These are phyloP conservation scores for Suhomyces prunicola DNA, from an alignment of 805 yeast genomes.

Conservation along the genomic window DNA sequence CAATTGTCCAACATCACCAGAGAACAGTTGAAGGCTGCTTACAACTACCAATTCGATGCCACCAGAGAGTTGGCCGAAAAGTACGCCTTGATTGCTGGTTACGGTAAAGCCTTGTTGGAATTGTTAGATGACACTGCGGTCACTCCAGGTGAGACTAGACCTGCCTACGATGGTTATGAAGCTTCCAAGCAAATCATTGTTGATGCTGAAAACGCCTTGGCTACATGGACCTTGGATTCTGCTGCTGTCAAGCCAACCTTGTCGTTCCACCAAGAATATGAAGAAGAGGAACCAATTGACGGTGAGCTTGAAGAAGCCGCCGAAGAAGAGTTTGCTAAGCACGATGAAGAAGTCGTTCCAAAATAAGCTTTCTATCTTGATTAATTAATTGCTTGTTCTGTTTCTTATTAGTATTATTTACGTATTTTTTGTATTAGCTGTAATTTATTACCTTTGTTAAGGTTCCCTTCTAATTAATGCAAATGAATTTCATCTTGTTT, in stretches of 20 bases:
- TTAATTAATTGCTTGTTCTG: background rate
- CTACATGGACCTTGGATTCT: constrained; percentile 78
- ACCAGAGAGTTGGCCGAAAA: constrained; percentile 83
- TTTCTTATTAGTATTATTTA: background rate
- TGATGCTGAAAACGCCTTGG: constrained; percentile 80
- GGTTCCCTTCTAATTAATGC: background rate
- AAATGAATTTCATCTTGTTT: background rate
- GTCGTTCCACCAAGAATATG: constrained; percentile 62
- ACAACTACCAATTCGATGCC: constrained; percentile 81
- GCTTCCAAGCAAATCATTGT: constrained; percentile 84
- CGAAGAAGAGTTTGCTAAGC: constrained; percentile 54
- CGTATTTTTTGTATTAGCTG: background rate
- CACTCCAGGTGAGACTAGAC: constrained; percentile 90
- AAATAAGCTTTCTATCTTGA: background rate
- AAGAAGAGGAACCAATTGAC: constrained; percentile 47
- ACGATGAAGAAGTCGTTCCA: constrained; percentile 23
- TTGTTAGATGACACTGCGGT: constrained; percentile 81
- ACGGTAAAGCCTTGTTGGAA: constrained; percentile 83
- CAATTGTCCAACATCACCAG: constrained; percentile 86
- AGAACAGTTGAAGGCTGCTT: constrained; percentile 81
- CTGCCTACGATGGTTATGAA: constrained; percentile 85
- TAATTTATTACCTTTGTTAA: background rate
- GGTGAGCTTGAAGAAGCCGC: constrained; percentile 46
- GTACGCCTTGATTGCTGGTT: constrained; percentile 81
- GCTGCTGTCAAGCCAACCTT: constrained; percentile 82